Conservation (phyloP, 768 basidiomycete genomes). For the Phylloporus scabripes region DNA sequence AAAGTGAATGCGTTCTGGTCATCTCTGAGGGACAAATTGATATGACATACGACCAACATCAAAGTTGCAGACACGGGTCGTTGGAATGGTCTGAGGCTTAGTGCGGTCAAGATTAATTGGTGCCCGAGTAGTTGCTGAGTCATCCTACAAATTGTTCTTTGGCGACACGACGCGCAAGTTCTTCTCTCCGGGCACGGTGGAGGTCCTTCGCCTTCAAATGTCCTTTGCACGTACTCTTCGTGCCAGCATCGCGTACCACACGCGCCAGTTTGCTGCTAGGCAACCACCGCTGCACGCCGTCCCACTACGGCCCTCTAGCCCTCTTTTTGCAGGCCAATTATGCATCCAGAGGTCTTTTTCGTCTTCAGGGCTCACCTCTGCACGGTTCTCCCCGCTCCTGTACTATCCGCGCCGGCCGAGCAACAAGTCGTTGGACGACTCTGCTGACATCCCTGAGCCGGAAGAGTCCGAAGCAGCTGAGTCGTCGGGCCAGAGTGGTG, state of each 20-base stretch:
- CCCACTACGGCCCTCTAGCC: conserved; percentile 5
- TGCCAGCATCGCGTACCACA: conserved; percentile 9
- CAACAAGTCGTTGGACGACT: conserved; percentile 28
- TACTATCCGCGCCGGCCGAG: conserved; percentile 38
- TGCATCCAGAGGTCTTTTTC: conserved; percentile 23
- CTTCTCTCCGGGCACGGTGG: conserved; percentile 8
- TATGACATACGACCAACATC: too few relatives aligned
- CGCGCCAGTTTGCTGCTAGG: conserved; percentile 7
- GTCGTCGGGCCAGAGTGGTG: conserved; percentile 10
- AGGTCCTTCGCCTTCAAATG: conserved; percentile 21
- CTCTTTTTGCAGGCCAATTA: conserved; percentile 6
- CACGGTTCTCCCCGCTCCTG: conserved; percentile 30
- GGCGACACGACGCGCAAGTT: not conserved
- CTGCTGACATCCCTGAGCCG: conserved; percentile 18
- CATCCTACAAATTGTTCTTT: not conserved
- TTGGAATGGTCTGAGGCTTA: too few relatives aligned
- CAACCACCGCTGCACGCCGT: conserved; percentile 11
- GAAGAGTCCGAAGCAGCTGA: conserved; percentile 25
- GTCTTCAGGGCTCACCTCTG: conserved; percentile 18
- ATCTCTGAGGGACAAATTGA: too few relatives aligned
- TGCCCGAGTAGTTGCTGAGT: not conserved
- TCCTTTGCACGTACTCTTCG: conserved; percentile 18
- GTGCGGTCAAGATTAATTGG: too few relatives aligned
- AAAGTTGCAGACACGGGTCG: too few relatives aligned
- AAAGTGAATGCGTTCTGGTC: too few relatives aligned